Evolutionary conservation across 176 grass and related monocot species (phyloP), one percentile per base, ranked within the genome.

Genomic region (Pharus latifolius): DNA sequence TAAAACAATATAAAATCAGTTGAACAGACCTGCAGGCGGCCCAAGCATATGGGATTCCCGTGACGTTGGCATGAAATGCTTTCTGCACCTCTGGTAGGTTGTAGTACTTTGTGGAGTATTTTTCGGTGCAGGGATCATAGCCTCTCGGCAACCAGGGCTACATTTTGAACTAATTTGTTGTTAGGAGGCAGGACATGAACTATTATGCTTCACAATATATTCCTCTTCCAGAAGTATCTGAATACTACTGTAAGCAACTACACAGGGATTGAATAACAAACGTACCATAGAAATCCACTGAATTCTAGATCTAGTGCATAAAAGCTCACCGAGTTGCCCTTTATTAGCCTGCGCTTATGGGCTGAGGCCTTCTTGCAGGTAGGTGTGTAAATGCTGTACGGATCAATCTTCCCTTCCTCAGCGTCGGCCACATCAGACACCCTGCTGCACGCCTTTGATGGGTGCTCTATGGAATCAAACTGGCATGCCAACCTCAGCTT

Each of bases 51-150:
- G 80, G 83, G 57, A 97, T 85, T 43, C 76, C 82, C 14, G 93
- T 92, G 40, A 82, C 35, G 57, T 97, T 90, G 22, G 89, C 93
- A 78, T 87, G 89, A 41, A 97, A 85, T 52, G 93, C 93, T 28
- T 87, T 90, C 66, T 97, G 93, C 77, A 92, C 93, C 47, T 88
- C 80, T 8, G 86, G 83, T 73, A 30, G 61, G 72, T 97, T 92
- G 31, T 97, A 97, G 32, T 97, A 97, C 29, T 76, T 68, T 5
- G 31, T 92, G 7, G 89, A 79, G 74, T 97, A 97, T 17, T 34
- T 54, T 59, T 97, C 89, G 0, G 89, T 97, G 76, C 93, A 97
- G 2, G 93, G 93, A 77, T 97, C 93, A 61, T 97, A 97, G 77
- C 82, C 86, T 90, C 81, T 86, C 32, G 71, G 69, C 76, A 95